Conservation (phyloP, 495 filamentous ascomycete genomes). For the Aspergillus incahuasiensis region DNA sequence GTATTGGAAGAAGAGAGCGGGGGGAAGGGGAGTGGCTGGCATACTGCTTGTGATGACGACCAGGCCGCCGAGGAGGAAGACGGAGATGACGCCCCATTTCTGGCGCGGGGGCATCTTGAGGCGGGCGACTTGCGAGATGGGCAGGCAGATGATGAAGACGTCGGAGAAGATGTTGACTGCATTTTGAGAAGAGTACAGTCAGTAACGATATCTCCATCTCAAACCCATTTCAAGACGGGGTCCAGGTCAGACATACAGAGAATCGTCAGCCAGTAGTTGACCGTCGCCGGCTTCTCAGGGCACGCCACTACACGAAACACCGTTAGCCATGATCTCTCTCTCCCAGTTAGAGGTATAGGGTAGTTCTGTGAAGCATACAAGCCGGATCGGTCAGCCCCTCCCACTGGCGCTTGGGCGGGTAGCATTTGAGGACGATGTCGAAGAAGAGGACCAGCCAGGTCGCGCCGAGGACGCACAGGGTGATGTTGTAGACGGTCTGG, state of each 20-base stretch:
- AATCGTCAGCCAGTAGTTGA: slow-evolving; percentile 24
- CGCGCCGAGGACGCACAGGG: slow-evolving; percentile 15
- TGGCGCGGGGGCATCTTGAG: slow-evolving; percentile 22
- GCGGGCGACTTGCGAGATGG: slow-evolving; percentile 20
- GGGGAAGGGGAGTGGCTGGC: slow-evolving; percentile 1
- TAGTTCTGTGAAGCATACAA: slow-evolving; percentile 6
- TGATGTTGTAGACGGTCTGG: slow-evolving; percentile 22
- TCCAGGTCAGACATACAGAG: slow-evolving; percentile 15
- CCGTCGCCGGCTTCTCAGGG: slow-evolving; percentile 8
- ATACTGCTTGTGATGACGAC: slow-evolving; percentile 25
- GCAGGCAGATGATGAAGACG: slow-evolving; percentile 24
- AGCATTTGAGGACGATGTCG: slow-evolving; percentile 24
- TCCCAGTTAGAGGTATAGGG: no score
- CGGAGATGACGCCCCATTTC: slow-evolving; percentile 20
- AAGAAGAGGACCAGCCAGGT: slow-evolving; percentile 24
- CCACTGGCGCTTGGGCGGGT: slow-evolving; percentile 17
- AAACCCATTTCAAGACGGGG: no score
- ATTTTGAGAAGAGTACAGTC: background rate
- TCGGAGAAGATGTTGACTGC: slow-evolving; percentile 26
- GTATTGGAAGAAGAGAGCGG: no score
- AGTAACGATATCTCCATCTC: no score
- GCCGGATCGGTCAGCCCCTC: slow-evolving; percentile 9
- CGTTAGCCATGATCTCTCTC: no score
- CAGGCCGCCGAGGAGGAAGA: slow-evolving; percentile 22
- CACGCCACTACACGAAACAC: slow-evolving; percentile 15